A percentile compares a stretch with the other conserved stretches of the same genome.
Conservation (phyloP, 805 yeast genomes). For the Hanseniaspora pseudoguilliermondii region DNA sequence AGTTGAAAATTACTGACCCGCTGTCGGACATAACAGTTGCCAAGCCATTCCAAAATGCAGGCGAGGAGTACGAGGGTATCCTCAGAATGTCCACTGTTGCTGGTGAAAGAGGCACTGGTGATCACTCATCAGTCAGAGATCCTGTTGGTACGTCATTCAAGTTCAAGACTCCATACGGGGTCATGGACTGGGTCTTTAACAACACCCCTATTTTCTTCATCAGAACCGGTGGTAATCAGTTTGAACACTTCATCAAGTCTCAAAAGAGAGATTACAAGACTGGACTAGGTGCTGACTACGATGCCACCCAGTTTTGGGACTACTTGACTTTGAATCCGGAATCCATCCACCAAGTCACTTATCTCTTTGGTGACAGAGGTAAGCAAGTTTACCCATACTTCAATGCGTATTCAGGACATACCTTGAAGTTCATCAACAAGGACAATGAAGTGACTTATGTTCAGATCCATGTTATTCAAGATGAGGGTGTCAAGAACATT, state of each 20-base stretch:
- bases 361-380: conserved; percentile 49
- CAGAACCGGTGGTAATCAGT: conserved; percentile 66
- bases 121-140: conserved; percentile 74
- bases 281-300: conserved; percentile 33
- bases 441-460: conserved; percentile 42
- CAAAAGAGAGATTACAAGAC: conserved; percentile 67
- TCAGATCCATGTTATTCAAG: conserved; percentile 41
- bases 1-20: conserved; percentile 47
- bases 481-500: conserved; percentile 36
- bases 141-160: conserved; percentile 78
- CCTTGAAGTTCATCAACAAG: conserved; percentile 43
- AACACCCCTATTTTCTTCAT: conserved; percentile 77
- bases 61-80: conserved; percentile 33
- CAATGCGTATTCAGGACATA: conserved; percentile 56
- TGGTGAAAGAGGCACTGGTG: conserved; percentile 52
- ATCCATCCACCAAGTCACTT: conserved; percentile 43
- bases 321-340: conserved; percentile 44
- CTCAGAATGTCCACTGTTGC: conserved; percentile 68
- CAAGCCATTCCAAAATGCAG: conserved; percentile 31
- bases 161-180: conserved; percentile 30
- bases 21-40: conserved; percentile 39
- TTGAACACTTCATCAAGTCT: conserved; percentile 79
- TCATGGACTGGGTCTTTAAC: conserved; percentile 71
- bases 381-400: conserved; percentile 41
- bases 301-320: conserved; percentile 47